These are phyloP conservation scores for Cutaneotrichosporon dermatis DNA, from an alignment of 1,284 basidiomycete genomes.

Conservation along the genomic window DNA sequence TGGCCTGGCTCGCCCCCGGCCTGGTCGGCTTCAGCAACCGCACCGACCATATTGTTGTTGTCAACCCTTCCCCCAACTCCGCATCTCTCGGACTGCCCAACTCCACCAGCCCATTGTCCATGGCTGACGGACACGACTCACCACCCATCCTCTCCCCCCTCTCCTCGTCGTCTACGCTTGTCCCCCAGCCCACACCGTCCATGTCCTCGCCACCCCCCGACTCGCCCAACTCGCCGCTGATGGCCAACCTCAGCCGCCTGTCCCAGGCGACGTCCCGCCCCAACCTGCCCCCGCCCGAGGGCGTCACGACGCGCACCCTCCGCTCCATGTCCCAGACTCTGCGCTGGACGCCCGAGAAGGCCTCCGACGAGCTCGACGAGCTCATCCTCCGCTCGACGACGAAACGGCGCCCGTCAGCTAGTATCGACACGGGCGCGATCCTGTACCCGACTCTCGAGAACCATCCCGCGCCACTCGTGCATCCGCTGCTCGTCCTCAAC, in stretches of 20 bases:
- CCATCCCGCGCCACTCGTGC: conserved; percentile 13
- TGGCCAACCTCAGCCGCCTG: conserved; percentile 20
- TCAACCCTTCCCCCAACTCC: no score
- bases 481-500: conserved; percentile 31
- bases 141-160: no score
- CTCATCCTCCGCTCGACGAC: not conserved
- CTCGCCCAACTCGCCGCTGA: conserved; percentile 7
- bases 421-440: conserved; percentile 9
- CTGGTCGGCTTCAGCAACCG: no score
- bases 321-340: conserved; percentile 3
- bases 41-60: no score
- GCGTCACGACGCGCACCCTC: conserved; percentile 7
- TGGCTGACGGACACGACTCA: no score
- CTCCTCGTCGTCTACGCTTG: no score
- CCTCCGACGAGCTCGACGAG: not conserved
- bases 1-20: no score
- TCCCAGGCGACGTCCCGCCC: conserved; percentile 23
- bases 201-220: not conserved
- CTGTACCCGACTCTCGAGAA: conserved; percentile 18
- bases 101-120: no score
- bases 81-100: no score
- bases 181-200: no score
- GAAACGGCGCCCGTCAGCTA: not conserved
- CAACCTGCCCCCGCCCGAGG: conserved; percentile 9
- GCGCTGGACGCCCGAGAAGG: not conserved